Evolutionary conservation across 1,284 basidiomycete genomes (phyloP), one percentile per base, ranked within the genome.

Genomic region (Naganishia sp.): DNA sequence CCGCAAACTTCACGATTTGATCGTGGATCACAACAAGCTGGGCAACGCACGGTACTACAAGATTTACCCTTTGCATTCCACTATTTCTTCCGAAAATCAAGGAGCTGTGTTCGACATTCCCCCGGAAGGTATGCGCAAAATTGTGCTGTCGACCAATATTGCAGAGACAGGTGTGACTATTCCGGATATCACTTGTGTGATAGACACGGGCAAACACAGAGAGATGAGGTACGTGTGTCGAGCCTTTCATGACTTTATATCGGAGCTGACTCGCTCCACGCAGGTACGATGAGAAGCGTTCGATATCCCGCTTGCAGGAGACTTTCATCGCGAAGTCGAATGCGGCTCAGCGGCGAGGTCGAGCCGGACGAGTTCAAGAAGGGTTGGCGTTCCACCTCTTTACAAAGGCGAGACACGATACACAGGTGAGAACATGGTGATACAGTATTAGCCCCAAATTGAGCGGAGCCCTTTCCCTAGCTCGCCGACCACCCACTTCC

Each of bases 381-480:
- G 95, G 95, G 1, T 79, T 98, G 25, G 96, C 93, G 72, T 99
- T 96, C 81, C 95, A 99, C 77, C 84, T 99, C 2, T 99, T 98
- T 82, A 97, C 94, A 0, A 92, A 88, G 77, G 81, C 85, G 54
- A 85, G 93, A 21, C 88, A 96, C 74, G 94, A 98, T 72, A 88
- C 79, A 43, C 80, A 83, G 64, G 77, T 81, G 45, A 67, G 46
- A 39, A 64, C 41, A 51, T 32, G 60, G 49, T 69, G 6, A 43
- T 2, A 49, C 6, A 21, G 55, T 9, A 17, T 47, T 10, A 23
- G 15, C n/a, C 18, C 13, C n/a, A 5, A 13, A 15, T 5, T 1
- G 2, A 15, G 6, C n/a, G 55, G 25, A 6, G 10, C 18, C 31
- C 25, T 54, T 60, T 63, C 35, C 25, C 5, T 67, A 94, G 91